Evolutionary conservation across 352 stramenopile species (phyloP), one percentile per base, ranked within the genome.

Genomic region (Phytopythium delawarense): DNA sequence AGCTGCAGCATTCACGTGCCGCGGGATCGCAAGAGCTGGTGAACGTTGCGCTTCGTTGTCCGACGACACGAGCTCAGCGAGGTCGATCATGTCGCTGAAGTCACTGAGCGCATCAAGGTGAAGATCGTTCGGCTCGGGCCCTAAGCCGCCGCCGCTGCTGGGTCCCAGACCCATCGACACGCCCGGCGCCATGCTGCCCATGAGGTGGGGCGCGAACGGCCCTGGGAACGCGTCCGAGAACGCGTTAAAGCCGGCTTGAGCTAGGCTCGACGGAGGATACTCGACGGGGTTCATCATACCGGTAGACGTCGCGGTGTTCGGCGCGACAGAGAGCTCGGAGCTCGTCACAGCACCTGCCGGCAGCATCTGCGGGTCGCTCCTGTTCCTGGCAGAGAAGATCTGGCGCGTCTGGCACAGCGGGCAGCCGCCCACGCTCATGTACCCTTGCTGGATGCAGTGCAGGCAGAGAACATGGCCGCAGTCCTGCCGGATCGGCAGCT

Each of bases 51-150:
- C n/a, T 40, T 82, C 69, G 11, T 35, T 72, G n/a, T 83, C 78
- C 4, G 66, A 81, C 6, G 74, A 74, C 28, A 87, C 65, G 23
- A 87, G 63, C 30, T 87, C 75, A n/a, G 75, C 73, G 1, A 87
- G 69, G 50, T 87, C 69, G 52, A 87, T 83, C 42, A 81, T 78
- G 45, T 84, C 78, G 44, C 79, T 73, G 59, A 84, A 74, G 60
- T 87, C 75, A 37, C 75, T 87, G 23, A 84, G 59, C 32, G 66
- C 77, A 58, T 84, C 75, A 20, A 84, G 64, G 45, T 79, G 71
- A 20, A 65, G 48, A 39, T 82, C 72, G 50, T 53, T 76, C 18
- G 64, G 34, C 35, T 78, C 72, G 11, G 67, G 54, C 4, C 72
- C 62, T 1, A 81, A 35, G 13, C 73, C 25, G 4, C 6, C 34